Evolutionary conservation across 768 basidiomycete species (phyloP).

Genomic region (Termitomyces sp.): DNA sequence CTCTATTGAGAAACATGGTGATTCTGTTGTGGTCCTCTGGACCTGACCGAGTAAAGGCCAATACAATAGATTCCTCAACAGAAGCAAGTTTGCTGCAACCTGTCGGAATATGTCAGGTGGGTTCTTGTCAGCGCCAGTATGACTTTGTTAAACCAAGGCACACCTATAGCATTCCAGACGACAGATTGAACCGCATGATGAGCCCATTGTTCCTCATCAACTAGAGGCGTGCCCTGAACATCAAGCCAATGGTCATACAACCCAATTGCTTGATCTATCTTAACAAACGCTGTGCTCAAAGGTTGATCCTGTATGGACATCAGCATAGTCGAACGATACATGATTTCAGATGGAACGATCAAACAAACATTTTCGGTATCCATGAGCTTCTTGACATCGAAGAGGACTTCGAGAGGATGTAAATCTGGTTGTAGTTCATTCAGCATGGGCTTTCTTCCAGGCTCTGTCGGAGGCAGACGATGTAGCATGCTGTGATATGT

Average conservation of each 20-base stretch:
- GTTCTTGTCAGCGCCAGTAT: neutral
- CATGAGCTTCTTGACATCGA: slow-evolving; percentile 74
- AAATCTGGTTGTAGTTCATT: slow-evolving; percentile 76
- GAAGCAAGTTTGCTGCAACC: slow-evolving; percentile 64
- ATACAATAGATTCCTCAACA: slow-evolving; percentile 67
- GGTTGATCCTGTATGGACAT: slow-evolving; percentile 57
- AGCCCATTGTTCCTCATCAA: slow-evolving; percentile 63
- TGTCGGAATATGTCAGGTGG: slow-evolving; percentile 20
- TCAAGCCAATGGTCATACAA: slow-evolving; percentile 74
- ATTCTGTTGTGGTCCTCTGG: slow-evolving; percentile 61
- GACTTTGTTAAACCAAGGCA: neutral
- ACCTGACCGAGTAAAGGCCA: slow-evolving; percentile 59
- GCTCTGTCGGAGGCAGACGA: slow-evolving; percentile 56
- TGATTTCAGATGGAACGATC: slow-evolving; percentile 12
- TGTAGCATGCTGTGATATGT: slow-evolving; percentile 54
- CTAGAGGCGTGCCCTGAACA: slow-evolving; percentile 41
- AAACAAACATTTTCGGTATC: slow-evolving; percentile 55
- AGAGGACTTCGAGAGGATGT: slow-evolving; percentile 73
- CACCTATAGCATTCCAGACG: slow-evolving; percentile 71
- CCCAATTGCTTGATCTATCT: slow-evolving; percentile 61
- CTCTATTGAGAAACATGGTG: slow-evolving; percentile 58
- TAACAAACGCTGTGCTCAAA: slow-evolving; percentile 62
- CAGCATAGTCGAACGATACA: neutral
- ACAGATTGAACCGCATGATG: slow-evolving; percentile 73
- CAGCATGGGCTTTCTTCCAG: slow-evolving; percentile 45